Percentiles rank a stretch among this genome's conserved stretches.
These are phyloP conservation scores for Monosporozyma servazzii DNA, from an alignment of 805 yeast species.

Conservation along the genomic window DNA sequence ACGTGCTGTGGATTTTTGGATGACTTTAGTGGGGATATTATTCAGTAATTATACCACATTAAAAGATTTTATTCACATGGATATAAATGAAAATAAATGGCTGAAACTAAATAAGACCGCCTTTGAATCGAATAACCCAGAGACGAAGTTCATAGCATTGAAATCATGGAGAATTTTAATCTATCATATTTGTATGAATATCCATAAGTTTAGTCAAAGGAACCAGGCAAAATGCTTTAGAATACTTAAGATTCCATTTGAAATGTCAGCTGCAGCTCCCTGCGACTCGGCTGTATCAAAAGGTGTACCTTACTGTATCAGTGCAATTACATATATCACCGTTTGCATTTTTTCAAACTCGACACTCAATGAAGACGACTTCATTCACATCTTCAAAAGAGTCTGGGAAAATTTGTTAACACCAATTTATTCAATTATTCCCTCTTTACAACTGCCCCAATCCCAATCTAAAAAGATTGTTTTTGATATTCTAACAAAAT, in stretches of 20 bases:
- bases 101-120: slow-evolving; percentile 13
- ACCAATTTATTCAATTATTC: slow-evolving; percentile 11
- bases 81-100: slow-evolving; percentile 12
- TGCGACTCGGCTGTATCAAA: slow-evolving; percentile 7
- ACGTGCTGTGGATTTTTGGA: slow-evolving; percentile 25
- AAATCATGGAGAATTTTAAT: slow-evolving; percentile 25
- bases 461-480: slow-evolving; percentile 3
- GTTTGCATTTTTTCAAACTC: background rate
- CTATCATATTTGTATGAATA: slow-evolving; percentile 13
- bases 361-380: background rate
- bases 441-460: background rate
- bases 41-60: slow-evolving; percentile 11
- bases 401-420: slow-evolving; percentile 12
- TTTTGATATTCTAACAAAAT: background rate
- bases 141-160: slow-evolving; percentile 13
- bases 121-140: slow-evolving; percentile 7
- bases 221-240: background rate
- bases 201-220: background rate
- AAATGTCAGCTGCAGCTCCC: slow-evolving; percentile 3
- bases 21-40: slow-evolving; percentile 21
- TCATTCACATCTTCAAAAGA: background rate
- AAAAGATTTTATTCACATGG: slow-evolving; percentile 3
- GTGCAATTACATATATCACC: slow-evolving; percentile 14
- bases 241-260: slow-evolving; percentile 13
- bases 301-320: slow-evolving; percentile 13